phyloP scores from a whole-genome alignment of 179 eudicot genomes.

The Sideroxylon spinosum region DNA sequence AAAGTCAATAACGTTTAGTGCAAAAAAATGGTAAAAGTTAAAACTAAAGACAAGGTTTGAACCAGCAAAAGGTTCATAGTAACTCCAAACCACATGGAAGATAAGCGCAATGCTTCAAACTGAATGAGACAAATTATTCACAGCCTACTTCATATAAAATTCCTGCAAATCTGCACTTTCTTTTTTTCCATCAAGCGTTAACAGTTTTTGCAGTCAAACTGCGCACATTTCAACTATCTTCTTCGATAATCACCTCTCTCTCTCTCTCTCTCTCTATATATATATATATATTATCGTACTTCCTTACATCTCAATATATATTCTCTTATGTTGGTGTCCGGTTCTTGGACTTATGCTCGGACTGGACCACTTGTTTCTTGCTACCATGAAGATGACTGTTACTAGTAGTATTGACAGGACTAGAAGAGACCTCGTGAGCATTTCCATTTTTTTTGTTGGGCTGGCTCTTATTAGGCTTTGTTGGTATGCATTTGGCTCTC shows the following conservation, averaged over 20 bases:
- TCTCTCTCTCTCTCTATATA: no score
- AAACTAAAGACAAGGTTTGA: background rate
- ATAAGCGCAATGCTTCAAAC: constrained; percentile 2
- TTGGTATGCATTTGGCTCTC: constrained; percentile 32
- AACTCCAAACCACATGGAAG: background rate
- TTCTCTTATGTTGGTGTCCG: no score
- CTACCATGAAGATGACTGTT: no score
- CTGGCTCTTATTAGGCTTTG: constrained; percentile 27
- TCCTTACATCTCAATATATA: no score
- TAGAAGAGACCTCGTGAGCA: background rate
- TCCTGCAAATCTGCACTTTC: background rate
- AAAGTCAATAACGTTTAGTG: background rate
- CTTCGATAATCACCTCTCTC: no score
- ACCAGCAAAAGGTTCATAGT: background rate
- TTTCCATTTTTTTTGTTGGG: background rate
- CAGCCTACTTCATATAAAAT: background rate
- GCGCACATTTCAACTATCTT: no score
- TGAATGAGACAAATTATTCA: constrained; percentile 14
- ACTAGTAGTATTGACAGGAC: no score
- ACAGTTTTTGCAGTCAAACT: no score
- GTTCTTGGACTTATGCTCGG: no score
- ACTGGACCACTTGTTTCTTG: no score
- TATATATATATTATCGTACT: no score
- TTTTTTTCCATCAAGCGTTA: background rate
- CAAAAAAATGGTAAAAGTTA: background rate